Base-by-base conservation (phyloP, 805 yeast species). In the Zygoascus flipseniorum region DNA sequence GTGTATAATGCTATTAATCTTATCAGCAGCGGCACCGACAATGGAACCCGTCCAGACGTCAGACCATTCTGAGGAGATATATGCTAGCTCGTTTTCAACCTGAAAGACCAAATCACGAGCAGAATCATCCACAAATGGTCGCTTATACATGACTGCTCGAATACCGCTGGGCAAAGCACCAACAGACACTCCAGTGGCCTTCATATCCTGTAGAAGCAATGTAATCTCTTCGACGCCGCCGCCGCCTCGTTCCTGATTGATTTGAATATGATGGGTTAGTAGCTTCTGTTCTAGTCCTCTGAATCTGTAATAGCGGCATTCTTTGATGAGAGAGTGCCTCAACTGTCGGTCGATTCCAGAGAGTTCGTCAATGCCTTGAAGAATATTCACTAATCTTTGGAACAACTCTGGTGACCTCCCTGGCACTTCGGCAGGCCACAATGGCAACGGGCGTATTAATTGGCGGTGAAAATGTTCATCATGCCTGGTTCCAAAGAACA, bases 241-340 rank as follows among this genome's bases (percentile, higher is more conserved):
- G 5, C 42, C 56, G 1, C 64, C 60, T 0, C 73, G 63, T 57
- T 79, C 73, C 0, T 87, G 85, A 59, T 86, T 84, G 47, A 66
- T 65, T 1, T 69, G 55, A 11, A 85, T 72, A 28, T 66, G 66
- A 60, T 76, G 79, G 48, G 77, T 76, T n/a, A 85, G 67, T 23
- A 89, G 64, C 55, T 75, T 69, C 69, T 89, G 95, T 64, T 86
- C 95, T 41, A 89, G 71, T 39, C 82, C 89, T 47, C 79, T 70
- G 60, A 89, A 84, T 47, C 92, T 73, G 66, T 87, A 89, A 68
- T 85, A 89, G 46, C 78, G 74, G 58, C 95, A 86, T 63, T 89
- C 97, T 51, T 73, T 73, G 8, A 84, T 66, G 54, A 89, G 70
- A 14, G 78, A 66, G 9, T 69, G 65, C 43, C 96, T 73, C 63